Evolutionary conservation across 441 rosid species (phyloP).

Genomic region (Viola pubescens): DNA sequence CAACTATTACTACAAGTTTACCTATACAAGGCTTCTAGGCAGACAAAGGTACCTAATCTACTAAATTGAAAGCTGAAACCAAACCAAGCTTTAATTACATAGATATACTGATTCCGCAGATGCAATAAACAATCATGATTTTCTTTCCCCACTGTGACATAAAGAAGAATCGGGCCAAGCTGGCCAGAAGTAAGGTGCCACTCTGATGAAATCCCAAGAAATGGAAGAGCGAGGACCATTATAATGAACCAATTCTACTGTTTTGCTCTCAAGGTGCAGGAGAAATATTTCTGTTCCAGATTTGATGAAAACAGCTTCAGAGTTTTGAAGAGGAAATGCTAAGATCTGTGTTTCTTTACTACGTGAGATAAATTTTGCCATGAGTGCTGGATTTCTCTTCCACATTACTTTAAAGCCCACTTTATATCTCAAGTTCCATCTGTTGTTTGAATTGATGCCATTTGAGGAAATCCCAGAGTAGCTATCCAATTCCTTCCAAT

Average conservation of each 20-base stretch:
- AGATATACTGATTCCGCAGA: too few species aligned
- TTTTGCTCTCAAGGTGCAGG: conserved; percentile 17
- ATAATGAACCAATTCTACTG: conserved; percentile 35
- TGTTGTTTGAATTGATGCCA: not conserved
- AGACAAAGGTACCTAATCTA: too few species aligned
- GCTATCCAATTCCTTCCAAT: conserved; percentile 22
- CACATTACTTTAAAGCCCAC: conserved; percentile 42
- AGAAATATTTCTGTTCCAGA: conserved; percentile 34
- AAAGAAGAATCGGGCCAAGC: conserved; percentile 41
- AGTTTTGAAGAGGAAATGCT: conserved; percentile 33
- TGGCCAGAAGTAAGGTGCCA: conserved; percentile 41
- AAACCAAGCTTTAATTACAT: too few species aligned
- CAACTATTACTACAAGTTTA: too few species aligned
- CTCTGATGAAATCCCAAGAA: conserved; percentile 43
- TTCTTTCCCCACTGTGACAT: conserved; percentile 4
- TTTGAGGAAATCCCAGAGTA: conserved; percentile 9
- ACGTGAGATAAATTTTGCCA: conserved; percentile 19
- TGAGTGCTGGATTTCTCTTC: conserved; percentile 33
- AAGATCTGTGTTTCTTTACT: conserved; percentile 48
- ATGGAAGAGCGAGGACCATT: conserved; percentile 38
- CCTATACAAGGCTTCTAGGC: too few species aligned
- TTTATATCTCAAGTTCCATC: conserved; percentile 36
- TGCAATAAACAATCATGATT: not conserved
- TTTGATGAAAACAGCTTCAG: conserved; percentile 38
- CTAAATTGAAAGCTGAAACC: too few species aligned